A percentile compares a stretch with the other conserved stretches of the same genome.
These are phyloP conservation scores for Dalechampia spathulata DNA, from an alignment of 441 rosid species.

Conservation along the genomic window DNA sequence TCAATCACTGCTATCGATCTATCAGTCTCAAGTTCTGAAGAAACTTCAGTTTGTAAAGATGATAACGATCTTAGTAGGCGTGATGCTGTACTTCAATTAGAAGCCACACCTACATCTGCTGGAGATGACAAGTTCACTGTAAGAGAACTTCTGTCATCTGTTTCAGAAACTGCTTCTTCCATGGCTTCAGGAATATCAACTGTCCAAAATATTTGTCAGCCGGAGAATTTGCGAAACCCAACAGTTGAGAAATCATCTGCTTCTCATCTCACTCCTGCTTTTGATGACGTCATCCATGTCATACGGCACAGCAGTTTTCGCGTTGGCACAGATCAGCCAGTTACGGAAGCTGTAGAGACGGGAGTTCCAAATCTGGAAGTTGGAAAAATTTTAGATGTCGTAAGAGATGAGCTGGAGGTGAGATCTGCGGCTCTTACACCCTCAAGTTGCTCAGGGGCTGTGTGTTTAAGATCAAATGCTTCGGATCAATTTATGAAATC, in stretches of 20 bases:
- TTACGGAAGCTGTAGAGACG: constrained; percentile 70
- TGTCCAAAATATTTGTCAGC: constrained; percentile 28
- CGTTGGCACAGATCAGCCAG: constrained; percentile 80
- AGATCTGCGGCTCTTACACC: constrained; percentile 32
- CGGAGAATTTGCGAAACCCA: constrained; percentile 39
- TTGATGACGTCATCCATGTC: constrained; percentile 81
- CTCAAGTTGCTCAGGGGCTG: constrained; percentile 36
- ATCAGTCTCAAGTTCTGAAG: constrained; percentile 27
- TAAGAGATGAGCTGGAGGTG: constrained; percentile 61
- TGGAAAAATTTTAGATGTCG: constrained; percentile 65
- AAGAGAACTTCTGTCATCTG: constrained; percentile 49
- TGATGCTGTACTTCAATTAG: constrained; percentile 24
- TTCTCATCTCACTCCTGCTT: constrained; percentile 47
- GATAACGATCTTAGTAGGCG: constrained; percentile 29
- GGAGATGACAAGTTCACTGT: constrained; percentile 67
- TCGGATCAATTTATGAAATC: constrained; percentile 40
- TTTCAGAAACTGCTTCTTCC: constrained; percentile 29
- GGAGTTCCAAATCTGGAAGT: constrained; percentile 69
- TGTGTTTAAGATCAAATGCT: constrained; percentile 27
- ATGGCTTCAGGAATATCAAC: constrained; percentile 28
- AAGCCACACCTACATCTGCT: constrained; percentile 26
- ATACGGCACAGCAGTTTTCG: constrained; percentile 79
- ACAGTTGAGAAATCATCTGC: constrained; percentile 32
- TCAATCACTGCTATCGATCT: constrained; percentile 17
- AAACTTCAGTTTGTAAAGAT: constrained; percentile 18